A percentile compares a stretch with the other conserved stretches of the same genome.
Evolutionary conservation across 257 asterid species (phyloP).

Genomic region (Nyctanthes arbortristis): DNA sequence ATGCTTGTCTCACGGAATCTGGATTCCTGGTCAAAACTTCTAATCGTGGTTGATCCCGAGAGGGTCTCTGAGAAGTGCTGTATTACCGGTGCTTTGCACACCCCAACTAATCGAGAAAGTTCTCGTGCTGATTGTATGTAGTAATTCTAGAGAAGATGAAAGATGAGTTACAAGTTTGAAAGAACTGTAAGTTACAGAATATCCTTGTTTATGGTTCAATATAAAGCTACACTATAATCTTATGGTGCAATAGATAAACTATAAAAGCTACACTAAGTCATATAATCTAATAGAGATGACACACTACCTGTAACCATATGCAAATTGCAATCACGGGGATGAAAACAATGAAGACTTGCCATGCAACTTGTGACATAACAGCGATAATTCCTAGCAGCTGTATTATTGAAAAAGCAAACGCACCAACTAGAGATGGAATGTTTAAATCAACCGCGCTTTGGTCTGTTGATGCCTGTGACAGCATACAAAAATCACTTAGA

Average conservation of each 20-base stretch:
- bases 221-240: constrained; percentile 5
- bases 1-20: constrained; percentile 68
- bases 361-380: constrained; percentile 83
- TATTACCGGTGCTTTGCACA: constrained; percentile 85
- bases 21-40: constrained; percentile 73
- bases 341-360: constrained; percentile 84
- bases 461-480: constrained; percentile 77
- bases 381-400: constrained; percentile 71
- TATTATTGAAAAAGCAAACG: constrained; percentile 64
- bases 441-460: constrained; percentile 76
- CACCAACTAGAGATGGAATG: constrained; percentile 52
- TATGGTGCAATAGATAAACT: background rate
- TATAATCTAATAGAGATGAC: background rate
- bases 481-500: constrained; percentile 19
- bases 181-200: background rate
- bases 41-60: constrained; percentile 80
- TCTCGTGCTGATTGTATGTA: constrained; percentile 90
- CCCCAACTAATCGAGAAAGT: constrained; percentile 76
- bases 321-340: constrained; percentile 69
- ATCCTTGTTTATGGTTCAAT: background rate
- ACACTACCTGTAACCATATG: constrained; percentile 73
- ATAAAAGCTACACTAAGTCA: constrained; percentile 8
- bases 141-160: constrained; percentile 50
- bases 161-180: background rate
- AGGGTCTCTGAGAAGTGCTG: constrained; percentile 93